Conservation (phyloP, 805 yeast species). For the Lipomyces anomalus region DNA sequence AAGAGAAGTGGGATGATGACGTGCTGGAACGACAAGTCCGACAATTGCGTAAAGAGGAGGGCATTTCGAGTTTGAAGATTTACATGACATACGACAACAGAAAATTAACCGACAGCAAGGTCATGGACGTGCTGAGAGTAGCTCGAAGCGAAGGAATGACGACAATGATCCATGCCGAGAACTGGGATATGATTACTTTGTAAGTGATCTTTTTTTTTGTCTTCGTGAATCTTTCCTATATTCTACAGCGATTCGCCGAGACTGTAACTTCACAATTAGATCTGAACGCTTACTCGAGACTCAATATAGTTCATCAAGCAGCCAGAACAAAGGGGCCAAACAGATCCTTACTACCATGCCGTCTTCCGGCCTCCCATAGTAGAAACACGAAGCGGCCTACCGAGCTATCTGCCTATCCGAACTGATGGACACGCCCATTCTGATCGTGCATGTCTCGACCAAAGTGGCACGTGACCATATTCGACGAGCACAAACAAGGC, state of each 20-base stretch:
- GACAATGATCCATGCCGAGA: constrained; percentile 50
- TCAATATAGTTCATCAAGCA: constrained; percentile 40
- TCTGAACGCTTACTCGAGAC: no score
- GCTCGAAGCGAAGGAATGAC: constrained; percentile 42
- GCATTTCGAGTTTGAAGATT: constrained; percentile 40
- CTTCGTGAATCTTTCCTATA: no score
- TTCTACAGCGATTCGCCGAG: no score
- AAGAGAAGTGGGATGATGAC: constrained; percentile 33
- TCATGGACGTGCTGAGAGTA: constrained; percentile 37
- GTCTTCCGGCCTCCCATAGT: constrained; percentile 42
- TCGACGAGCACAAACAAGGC: constrained; percentile 39
- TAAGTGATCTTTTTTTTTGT: no score
- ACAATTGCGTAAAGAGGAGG: constrained; percentile 33
- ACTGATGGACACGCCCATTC: constrained; percentile 42
- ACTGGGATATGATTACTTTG: constrained; percentile 42
- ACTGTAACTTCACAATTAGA: no score
- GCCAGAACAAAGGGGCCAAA: constrained; percentile 36
- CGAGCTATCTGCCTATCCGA: constrained; percentile 43
- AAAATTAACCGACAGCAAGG: constrained; percentile 39
- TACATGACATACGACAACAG: constrained; percentile 45
- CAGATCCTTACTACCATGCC: constrained; percentile 44
- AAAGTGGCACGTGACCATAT: constrained; percentile 40
- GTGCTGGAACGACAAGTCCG: constrained; percentile 34
- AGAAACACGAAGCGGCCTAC: constrained; percentile 47
- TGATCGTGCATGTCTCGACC: constrained; percentile 47